phyloP scores from a whole-genome alignment of 1,284 basidiomycete genomes.

The Calocybe gambosa region DNA sequence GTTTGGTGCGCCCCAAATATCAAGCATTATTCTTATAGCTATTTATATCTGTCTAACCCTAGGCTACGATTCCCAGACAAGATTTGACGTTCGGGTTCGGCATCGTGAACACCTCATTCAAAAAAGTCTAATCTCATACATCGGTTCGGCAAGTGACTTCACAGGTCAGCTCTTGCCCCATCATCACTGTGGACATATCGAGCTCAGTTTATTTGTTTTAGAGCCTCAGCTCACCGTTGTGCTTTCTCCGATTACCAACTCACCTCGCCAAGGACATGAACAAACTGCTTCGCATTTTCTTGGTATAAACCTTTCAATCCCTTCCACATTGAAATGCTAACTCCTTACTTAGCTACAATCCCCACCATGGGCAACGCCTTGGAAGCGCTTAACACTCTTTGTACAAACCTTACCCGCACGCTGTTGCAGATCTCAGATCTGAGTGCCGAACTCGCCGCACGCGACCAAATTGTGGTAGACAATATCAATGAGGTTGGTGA shows the following conservation, averaged over 20 bases:
- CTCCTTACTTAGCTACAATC: slow-evolving; percentile 42
- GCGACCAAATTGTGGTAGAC: slow-evolving; percentile 63
- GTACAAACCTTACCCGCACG: slow-evolving; percentile 51
- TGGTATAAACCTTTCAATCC: slow-evolving; percentile 19
- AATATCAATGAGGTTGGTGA: slow-evolving; percentile 59
- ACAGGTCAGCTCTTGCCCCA: slow-evolving; percentile 37
- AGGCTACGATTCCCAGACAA: slow-evolving; percentile 49
- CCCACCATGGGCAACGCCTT: slow-evolving; percentile 76
- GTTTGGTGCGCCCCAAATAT: slow-evolving; percentile 35
- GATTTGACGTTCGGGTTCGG: slow-evolving; percentile 51
- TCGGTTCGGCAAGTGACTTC: slow-evolving; percentile 64
- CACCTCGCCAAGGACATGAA: slow-evolving; percentile 28
- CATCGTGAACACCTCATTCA: slow-evolving; percentile 50
- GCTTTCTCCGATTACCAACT: slow-evolving; percentile 51
- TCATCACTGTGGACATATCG: background rate
- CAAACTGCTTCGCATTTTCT: slow-evolving; percentile 27
- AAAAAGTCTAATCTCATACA: slow-evolving; percentile 57
- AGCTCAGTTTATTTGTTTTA: slow-evolving; percentile 14
- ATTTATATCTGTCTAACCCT: slow-evolving; percentile 3
- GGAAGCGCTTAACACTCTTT: slow-evolving; percentile 60
- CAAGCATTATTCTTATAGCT: background rate
- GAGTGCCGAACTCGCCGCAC: slow-evolving; percentile 64
- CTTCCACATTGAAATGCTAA: slow-evolving; percentile 7
- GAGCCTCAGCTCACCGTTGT: slow-evolving; percentile 65
- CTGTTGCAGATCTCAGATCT: slow-evolving; percentile 66